Base-by-base conservation (phyloP, 225 moss, liverwort and hornwort genomes). In the Neckera pumila region DNA sequence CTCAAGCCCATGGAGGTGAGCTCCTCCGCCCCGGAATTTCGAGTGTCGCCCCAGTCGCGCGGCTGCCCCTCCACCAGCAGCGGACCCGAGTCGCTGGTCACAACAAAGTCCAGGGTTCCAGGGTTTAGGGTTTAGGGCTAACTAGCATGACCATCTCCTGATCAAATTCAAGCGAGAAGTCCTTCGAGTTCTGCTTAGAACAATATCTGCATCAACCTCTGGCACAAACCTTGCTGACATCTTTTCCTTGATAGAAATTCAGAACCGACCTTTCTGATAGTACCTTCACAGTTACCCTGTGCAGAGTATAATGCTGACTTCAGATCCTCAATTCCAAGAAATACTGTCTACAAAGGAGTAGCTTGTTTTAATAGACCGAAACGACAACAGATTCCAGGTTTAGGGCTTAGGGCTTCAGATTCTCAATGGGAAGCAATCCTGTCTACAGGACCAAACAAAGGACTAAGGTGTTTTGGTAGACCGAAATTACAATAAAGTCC, bases 31-130 rank as follows among this genome's bases (percentile, higher is more conserved):
- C 81, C 87, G 43, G 95, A 93, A 76, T 99, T 99, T 53, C 98
- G 92, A 51, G 88, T 87, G 80, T 99, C 98, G 76, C 98, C 98
- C 98, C 98, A 99, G 88, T 99, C 98, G 84, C 96, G 93, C 43
- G 95, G 95, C 59, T 95, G 93, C 47, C 98, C 98, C 87, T 97
- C 96, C 78, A 99, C 98, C 51, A 99, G 93, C 81, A 99, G 78
- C 22, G 98, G 98, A 56, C 97, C 98, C 69, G 90, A 92, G 78
- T 94, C 94, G 82, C 96, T 97, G 89, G 87, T 58, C 84, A 91
- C 69, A 77, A 38, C 70, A 81, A 87, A 76, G 38, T 62, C 79
- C 71, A 58, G 86, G 60, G 28, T 60, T 62, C 79, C 71, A 58
- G 86, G 60, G 28, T 60, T 58, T 80, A 80, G 19, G 80, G 79